phyloP scores from a whole-genome alignment of 140 eudicot species.

The Cichorium intybus region DNA sequence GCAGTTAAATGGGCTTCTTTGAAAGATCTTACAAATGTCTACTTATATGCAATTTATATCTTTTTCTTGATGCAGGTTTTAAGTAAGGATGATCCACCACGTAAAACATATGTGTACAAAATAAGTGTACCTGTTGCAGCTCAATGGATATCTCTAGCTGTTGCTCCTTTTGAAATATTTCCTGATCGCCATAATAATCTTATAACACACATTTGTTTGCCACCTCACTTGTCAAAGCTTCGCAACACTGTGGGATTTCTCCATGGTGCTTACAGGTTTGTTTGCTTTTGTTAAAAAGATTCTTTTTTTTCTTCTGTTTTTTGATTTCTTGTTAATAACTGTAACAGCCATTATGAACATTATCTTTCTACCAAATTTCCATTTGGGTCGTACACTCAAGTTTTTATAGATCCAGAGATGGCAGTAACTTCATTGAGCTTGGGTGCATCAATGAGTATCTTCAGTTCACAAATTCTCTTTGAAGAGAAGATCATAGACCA shows the following conservation, averaged over 20 bases:
- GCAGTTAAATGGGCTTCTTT: constrained; percentile 14
- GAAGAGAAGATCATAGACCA: constrained; percentile 93
- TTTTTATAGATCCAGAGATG: constrained; percentile 89
- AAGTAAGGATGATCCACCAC: constrained; percentile 80
- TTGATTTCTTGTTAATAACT: constrained; percentile 17
- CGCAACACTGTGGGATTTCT: constrained; percentile 78
- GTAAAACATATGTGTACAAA: constrained; percentile 79
- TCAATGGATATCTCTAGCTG: constrained; percentile 83
- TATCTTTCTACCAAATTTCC: constrained; percentile 81
- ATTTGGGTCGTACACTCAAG: constrained; percentile 96
- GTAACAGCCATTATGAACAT: constrained; percentile 84
- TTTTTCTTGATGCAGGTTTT: constrained; percentile 60
- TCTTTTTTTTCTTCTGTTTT: constrained; percentile 2
- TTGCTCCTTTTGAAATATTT: constrained; percentile 87
- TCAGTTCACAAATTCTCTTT: constrained; percentile 76
- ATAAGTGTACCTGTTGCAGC: constrained; percentile 85
- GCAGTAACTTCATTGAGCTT: constrained; percentile 65
- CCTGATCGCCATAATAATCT: constrained; percentile 63
- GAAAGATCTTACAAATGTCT: constrained; percentile 7
- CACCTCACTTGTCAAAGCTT: constrained; percentile 61
- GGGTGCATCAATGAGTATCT: constrained; percentile 89
- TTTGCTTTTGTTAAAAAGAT: background rate
- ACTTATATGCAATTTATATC: constrained; percentile 13
- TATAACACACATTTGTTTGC: constrained; percentile 76
- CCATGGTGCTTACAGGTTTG: constrained; percentile 80